Percentiles rank a stretch among this genome's conserved stretches.
Conservation (phyloP, 805 yeast species). For the Cyberlindnera japonica region DNA sequence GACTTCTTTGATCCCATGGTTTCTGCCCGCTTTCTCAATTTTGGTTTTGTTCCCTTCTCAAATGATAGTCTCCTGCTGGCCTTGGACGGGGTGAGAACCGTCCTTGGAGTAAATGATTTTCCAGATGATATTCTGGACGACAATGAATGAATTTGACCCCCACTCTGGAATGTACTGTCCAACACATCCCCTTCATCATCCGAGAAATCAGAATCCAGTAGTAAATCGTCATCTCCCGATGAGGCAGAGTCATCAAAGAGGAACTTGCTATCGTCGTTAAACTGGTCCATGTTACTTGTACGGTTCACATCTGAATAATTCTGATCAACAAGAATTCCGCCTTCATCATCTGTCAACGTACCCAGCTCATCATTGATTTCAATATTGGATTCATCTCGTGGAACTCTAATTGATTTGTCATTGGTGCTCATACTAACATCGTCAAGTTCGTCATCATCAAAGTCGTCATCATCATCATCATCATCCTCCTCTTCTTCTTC, state of each 20-base stretch:
- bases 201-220: slow-evolving; percentile 32
- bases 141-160: slow-evolving; percentile 23
- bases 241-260: slow-evolving; percentile 24
- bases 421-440: slow-evolving; percentile 6
- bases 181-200: slow-evolving; percentile 38
- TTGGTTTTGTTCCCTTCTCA: slow-evolving; percentile 17
- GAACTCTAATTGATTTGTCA: background rate
- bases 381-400: slow-evolving; percentile 7
- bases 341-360: slow-evolving; percentile 3
- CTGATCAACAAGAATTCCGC: slow-evolving; percentile 25
- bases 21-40: slow-evolving; percentile 16
- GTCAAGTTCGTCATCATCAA: slow-evolving; percentile 10
- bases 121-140: slow-evolving; percentile 19
- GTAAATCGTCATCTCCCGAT: slow-evolving; percentile 29
- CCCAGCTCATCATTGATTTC: slow-evolving; percentile 12
- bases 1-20: slow-evolving; percentile 9
- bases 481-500: slow-evolving; percentile 16
- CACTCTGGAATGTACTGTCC: slow-evolving; percentile 37
- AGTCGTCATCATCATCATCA: slow-evolving; percentile 6
- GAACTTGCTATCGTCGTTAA: slow-evolving; percentile 17
- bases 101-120: background rate
- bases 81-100: slow-evolving; percentile 12
- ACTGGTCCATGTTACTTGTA: slow-evolving; percentile 14
- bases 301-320: slow-evolving; percentile 25
- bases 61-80: slow-evolving; percentile 21